phyloP scores from a whole-genome alignment of 306 rosid species.

The Canavalia ensiformis region DNA sequence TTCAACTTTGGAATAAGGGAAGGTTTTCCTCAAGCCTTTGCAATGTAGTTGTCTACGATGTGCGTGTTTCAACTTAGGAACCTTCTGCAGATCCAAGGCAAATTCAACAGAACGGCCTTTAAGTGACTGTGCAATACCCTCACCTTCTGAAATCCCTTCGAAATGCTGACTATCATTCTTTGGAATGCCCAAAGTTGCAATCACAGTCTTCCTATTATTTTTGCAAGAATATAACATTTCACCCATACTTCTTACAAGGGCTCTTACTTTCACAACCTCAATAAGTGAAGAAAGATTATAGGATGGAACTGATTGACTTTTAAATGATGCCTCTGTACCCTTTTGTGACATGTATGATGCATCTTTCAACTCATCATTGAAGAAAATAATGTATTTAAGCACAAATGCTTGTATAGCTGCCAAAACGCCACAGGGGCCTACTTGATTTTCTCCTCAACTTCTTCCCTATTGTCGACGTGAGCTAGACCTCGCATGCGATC shows the following conservation, averaged over 20 bases:
- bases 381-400: conserved; percentile 86
- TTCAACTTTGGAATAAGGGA: conserved; percentile 86
- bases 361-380: conserved; percentile 65
- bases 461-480: too few species aligned
- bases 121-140: conserved; percentile 72
- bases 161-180: conserved; percentile 54
- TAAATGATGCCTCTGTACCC: conserved; percentile 59
- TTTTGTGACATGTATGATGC: conserved; percentile 56
- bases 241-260: conserved; percentile 85
- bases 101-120: conserved; percentile 85
- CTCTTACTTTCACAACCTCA: conserved; percentile 82
- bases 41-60: conserved; percentile 71
- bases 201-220: conserved; percentile 68
- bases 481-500: too few species aligned
- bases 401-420: conserved; percentile 98
- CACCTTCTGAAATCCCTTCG: conserved; percentile 65
- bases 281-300: conserved; percentile 72
- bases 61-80: conserved; percentile 72
- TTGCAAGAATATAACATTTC: conserved; percentile 93
- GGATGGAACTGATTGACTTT: conserved; percentile 66
- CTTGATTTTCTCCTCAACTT: conserved; percentile 48
- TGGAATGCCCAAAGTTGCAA: conserved; percentile 77
- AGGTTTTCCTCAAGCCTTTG: conserved; percentile 76
- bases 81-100: conserved; percentile 75
- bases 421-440: conserved; percentile 99